Conservation (phyloP, 257 asterid species). For the Gentiana macrophylla region DNA sequence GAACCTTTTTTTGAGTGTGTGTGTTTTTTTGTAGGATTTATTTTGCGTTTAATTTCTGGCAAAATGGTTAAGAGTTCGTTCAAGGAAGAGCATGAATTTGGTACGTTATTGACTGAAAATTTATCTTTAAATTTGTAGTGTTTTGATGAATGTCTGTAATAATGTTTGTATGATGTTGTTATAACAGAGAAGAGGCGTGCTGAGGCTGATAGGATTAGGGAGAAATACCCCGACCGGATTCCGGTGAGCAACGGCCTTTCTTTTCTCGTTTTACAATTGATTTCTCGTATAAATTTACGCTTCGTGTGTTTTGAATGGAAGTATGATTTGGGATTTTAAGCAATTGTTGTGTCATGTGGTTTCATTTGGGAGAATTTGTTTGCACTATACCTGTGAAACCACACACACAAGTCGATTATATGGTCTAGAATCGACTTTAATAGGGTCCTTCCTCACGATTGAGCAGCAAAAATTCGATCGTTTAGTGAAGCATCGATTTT, state of each 20-base stretch:
- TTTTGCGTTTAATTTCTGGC: constrained; percentile 4
- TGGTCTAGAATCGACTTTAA: no score
- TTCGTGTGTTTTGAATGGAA: background rate
- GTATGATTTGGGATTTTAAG: no score
- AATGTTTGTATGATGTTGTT: background rate
- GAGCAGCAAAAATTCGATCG: no score
- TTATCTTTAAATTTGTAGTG: constrained; percentile 6
- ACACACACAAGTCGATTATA: no score
- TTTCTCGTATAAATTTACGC: no score
- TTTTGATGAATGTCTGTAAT: background rate
- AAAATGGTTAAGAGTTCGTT: constrained; percentile 50
- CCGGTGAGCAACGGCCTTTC: constrained; percentile 36
- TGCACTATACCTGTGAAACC: no score
- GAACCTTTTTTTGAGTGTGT: no score
- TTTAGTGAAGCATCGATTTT: no score
- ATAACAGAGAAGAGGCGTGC: constrained; percentile 52
- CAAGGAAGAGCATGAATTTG: constrained; percentile 60
- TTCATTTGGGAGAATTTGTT: background rate
- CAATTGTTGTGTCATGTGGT: background rate
- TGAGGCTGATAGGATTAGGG: constrained; percentile 65
- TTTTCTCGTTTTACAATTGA: background rate
- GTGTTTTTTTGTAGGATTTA: no score
- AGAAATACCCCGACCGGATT: constrained; percentile 59
- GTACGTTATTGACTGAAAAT: constrained; percentile 19
- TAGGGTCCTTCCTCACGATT: no score